Conservation (phyloP, 805 yeast species). For the Danielia reshetovae region DNA sequence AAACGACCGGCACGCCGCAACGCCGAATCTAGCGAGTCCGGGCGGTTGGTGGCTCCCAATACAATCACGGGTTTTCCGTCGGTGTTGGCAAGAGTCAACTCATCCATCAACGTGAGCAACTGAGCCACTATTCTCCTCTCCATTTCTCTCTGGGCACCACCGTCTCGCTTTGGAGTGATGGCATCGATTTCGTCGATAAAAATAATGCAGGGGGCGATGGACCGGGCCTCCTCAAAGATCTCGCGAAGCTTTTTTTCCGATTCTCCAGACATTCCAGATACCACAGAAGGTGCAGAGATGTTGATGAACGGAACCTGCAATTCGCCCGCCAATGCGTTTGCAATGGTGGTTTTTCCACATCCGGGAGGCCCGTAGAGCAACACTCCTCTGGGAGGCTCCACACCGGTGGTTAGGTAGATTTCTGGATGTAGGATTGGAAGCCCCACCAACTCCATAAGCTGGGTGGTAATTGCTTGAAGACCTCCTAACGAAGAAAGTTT, state of each 20-base stretch:
- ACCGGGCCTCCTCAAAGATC: slow-evolving; percentile 86
- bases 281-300: slow-evolving; percentile 92
- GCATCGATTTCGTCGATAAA: slow-evolving; percentile 98
- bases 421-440: slow-evolving; percentile 94
- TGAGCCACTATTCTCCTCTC: slow-evolving; percentile 96
- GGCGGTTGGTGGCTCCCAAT: slow-evolving; percentile 95
- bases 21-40: slow-evolving; percentile 93
- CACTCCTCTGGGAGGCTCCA: slow-evolving; percentile 93
- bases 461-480: slow-evolving; percentile 76
- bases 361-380: slow-evolving; percentile 98
- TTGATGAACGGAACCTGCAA: slow-evolving; percentile 88
- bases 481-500: slow-evolving; percentile 83
- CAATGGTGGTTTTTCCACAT: slow-evolving; percentile 95
- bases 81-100: slow-evolving; percentile 80
- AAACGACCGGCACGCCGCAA: slow-evolving; percentile 95
- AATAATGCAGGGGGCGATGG: slow-evolving; percentile 85
- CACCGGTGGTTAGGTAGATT: slow-evolving; percentile 80
- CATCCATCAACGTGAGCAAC: slow-evolving; percentile 91
- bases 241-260: slow-evolving; percentile 92
- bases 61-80: slow-evolving; percentile 90
- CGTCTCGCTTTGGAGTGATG: slow-evolving; percentile 96
- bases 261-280: slow-evolving; percentile 99
- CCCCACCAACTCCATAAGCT: slow-evolving; percentile 85
- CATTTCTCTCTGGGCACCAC: slow-evolving; percentile 94
- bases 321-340: slow-evolving; percentile 94